phyloP scores from a whole-genome alignment of 257 asterid species.

The Solanum bulbocastanum region DNA sequence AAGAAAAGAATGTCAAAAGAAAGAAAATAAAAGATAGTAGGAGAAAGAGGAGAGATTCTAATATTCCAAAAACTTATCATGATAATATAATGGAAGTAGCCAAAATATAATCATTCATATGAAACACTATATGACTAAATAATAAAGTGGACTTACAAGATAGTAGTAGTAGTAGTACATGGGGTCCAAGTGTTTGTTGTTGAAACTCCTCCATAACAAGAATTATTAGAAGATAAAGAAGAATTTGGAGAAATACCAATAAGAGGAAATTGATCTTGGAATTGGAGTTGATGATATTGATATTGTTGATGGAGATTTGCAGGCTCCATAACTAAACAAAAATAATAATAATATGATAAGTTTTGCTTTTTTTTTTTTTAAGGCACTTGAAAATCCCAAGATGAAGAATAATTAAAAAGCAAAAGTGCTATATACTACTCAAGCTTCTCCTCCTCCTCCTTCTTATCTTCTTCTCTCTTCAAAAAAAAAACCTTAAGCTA shows the following conservation, averaged over 20 bases:
- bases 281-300: slow-evolving; percentile 26
- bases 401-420: slow-evolving; percentile 22
- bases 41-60: slow-evolving; percentile 16
- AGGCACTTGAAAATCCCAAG: slow-evolving; percentile 83
- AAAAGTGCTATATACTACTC: not conserved
- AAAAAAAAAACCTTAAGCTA: not conserved
- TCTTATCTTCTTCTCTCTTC: not conserved
- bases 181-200: slow-evolving; percentile 42
- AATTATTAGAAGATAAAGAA: slow-evolving; percentile 18
- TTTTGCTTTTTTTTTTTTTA: slow-evolving; percentile 11
- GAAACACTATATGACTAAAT: not conserved
- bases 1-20: slow-evolving; percentile 8
- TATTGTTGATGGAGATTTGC: slow-evolving; percentile 48
- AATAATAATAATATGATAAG: not conserved
- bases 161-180: slow-evolving; percentile 26
- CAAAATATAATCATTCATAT: slow-evolving; percentile 20
- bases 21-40: not conserved
- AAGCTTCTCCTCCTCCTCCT: not conserved
- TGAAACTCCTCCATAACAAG: slow-evolving; percentile 36
- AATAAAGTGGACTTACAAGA: slow-evolving; percentile 47
- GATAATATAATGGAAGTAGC: slow-evolving; percentile 7
- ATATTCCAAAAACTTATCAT: slow-evolving; percentile 7
- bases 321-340: slow-evolving; percentile 51
- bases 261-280: slow-evolving; percentile 47
- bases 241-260: slow-evolving; percentile 34